Base-by-base conservation (phyloP, 2,329 filamentous ascomycete genomes). In the Lachnellula occidentalis region DNA sequence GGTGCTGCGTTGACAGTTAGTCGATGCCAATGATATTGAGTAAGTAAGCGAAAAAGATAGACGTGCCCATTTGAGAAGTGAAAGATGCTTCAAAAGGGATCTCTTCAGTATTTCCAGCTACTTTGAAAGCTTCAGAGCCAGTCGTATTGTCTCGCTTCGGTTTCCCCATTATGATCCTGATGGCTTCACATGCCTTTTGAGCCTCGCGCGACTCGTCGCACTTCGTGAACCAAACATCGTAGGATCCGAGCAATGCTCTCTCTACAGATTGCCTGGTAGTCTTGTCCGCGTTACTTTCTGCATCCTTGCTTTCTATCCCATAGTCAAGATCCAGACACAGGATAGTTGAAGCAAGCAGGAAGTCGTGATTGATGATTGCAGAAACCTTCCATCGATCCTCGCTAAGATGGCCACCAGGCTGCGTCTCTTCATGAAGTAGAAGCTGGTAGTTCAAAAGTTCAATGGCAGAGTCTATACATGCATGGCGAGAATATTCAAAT, bases 301-400 rank as follows among this genome's bases (percentile, higher is more conserved):
- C 19, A 4, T 39, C 17, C 17, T 37, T 48, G n/a, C 9, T 24
- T 34, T 19, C 48, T 45, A 11, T 50, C 42, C 12, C n/a, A 22
- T 17, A 55, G 24, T 55, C 48, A 2, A 51, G 34, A 36, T 58
- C 42, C 14, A 53, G 21, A 57, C 79, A 83, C 5, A 85, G 61
- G 12, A 85, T 74, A 74, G 82, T 81, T 51, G 78, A 76, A 0
- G 80, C 80, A 2, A 85, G 73, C 49, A 85, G 68, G 50, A 80
- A 85, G 62, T 86, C 81, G 48, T 83, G 78, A 50, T 81, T 74
- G n/a, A 77, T 74, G 3, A 85, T 69, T 1, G 78, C 79, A 4
- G 76, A 78, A 19, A 83, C 66, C 58, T 82, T 82, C 77, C 80
- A 83, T 2, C 76, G 73, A 36, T 77, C 74, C 22, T 73, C 69